A percentile compares a stretch with the other conserved stretches of the same genome.
Conservation (phyloP, 108 stramenopile species). For the Fragilariopsis cylindrus region DNA sequence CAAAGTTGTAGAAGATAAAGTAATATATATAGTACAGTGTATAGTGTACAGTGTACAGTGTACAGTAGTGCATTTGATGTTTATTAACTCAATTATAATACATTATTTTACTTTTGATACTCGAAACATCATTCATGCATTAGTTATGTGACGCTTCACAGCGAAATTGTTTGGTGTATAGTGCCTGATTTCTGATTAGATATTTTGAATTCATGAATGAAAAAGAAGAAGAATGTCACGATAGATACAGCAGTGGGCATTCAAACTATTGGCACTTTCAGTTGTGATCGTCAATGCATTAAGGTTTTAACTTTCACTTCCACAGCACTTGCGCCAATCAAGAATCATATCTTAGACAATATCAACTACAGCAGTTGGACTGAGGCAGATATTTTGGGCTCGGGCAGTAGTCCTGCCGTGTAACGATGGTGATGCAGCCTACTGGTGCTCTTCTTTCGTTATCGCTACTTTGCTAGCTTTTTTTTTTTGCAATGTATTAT, state of each 20-base stretch:
- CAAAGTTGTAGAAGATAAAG: no score
- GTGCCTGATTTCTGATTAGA: no score
- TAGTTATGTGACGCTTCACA: not conserved
- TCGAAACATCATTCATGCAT: not conserved
- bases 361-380: not conserved
- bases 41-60: not conserved
- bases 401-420: not conserved
- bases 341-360: not conserved
- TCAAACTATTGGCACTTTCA: no score
- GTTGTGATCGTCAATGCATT: not conserved
- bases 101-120: no score
- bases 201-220: no score
- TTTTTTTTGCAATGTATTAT: no score
- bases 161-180: no score
- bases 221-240: no score
- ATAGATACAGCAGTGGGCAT: no score
- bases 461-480: not conserved
- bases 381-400: constrained; percentile 17
- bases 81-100: not conserved
- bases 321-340: constrained; percentile 23
- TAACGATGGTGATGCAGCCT: not conserved
- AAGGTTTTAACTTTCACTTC: not conserved
- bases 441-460: no score
- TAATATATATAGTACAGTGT: not conserved
- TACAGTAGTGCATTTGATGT: not conserved